Evolutionary conservation across 2,329 filamentous ascomycete species (phyloP), one percentile per base, ranked within the genome.

Genomic region (Chrysoporthe deuterocubensis): DNA sequence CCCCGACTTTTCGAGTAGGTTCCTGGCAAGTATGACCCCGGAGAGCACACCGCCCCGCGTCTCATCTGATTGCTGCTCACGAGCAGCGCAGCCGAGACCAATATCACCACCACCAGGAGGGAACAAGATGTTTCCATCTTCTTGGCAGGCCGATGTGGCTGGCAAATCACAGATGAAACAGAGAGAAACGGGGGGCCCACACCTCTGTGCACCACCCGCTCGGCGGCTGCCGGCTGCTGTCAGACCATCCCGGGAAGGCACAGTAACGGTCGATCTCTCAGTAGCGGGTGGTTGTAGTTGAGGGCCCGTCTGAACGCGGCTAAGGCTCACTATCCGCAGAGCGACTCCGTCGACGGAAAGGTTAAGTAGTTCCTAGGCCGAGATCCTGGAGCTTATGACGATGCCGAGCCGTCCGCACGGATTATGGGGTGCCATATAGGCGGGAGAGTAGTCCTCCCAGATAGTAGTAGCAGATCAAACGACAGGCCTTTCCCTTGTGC

Each of bases 201-300:
- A n/a, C 37, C 9, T 52, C 44, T 61, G 59, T 46, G 43, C 43
- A 48, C 59, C 42, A 61, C 26, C 26, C 42, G 43, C 40, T 64
- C 62, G 50, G 62, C 52, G 62, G 50, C 62, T 64, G 42, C 62
- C 62, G 62, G 18, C 34, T 56, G 50, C 52, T 57, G 52, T 58
- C 60, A 62, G 60, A 62, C 60, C 60, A 52, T 52, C n/a, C 44
- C 26, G 13, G 60, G 46, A 26, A 43, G 32, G 21, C 46, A 62
- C 60, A 42, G 60, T 40, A 26, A 42, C 60, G 44, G n/a, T 16
- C 46, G 46, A 13, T 34, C 8, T 48, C 21, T 62, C 7, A 34
- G 26, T 48, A 37, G 58, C 32, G 32, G 18, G 32, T 57, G 54
- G 54, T 32, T 57, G 32, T 18, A 57, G 34, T 18, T 57, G 54